Evolutionary conservation across 2,329 filamentous ascomycete genomes (phyloP).

Genomic region (Cyphellophora attinorum): DNA sequence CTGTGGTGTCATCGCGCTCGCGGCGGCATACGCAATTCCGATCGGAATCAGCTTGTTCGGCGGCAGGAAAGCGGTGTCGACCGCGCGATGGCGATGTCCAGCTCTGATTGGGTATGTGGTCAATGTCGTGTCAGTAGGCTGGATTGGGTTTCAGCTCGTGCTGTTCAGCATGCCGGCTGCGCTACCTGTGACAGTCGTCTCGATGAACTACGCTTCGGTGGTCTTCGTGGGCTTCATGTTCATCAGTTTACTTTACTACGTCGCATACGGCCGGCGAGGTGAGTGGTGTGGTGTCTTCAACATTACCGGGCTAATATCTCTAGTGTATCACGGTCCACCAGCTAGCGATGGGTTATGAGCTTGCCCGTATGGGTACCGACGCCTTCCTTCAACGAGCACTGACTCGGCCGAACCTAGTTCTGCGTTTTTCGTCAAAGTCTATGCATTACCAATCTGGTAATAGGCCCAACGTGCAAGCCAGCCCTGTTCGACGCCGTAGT

Average conservation of each 20-base stretch:
- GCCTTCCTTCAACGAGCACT: too few species aligned
- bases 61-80: slow-evolving; percentile 36
- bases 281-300: too few species aligned
- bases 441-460: too few species aligned
- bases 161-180: slow-evolving; percentile 46
- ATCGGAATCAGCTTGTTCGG: slow-evolving; percentile 42
- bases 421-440: too few species aligned
- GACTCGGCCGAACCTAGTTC: too few species aligned
- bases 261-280: slow-evolving; percentile 42
- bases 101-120: slow-evolving; percentile 31
- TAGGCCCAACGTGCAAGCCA: too few species aligned
- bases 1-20: slow-evolving; percentile 48
- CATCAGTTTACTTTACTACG: slow-evolving; percentile 43
- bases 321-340: too few species aligned
- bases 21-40: slow-evolving; percentile 47
- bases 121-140: slow-evolving; percentile 38
- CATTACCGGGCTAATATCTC: too few species aligned
- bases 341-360: too few species aligned
- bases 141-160: slow-evolving; percentile 44
- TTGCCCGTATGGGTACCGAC: too few species aligned
- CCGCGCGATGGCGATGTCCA: slow-evolving; percentile 41
- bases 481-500: too few species aligned
- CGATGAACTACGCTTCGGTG: slow-evolving; percentile 50
- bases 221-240: slow-evolving; percentile 47
- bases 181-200: slow-evolving; percentile 41